phyloP scores from a whole-genome alignment of 78 protist species.

The Carpediemonas membranifera region DNA sequence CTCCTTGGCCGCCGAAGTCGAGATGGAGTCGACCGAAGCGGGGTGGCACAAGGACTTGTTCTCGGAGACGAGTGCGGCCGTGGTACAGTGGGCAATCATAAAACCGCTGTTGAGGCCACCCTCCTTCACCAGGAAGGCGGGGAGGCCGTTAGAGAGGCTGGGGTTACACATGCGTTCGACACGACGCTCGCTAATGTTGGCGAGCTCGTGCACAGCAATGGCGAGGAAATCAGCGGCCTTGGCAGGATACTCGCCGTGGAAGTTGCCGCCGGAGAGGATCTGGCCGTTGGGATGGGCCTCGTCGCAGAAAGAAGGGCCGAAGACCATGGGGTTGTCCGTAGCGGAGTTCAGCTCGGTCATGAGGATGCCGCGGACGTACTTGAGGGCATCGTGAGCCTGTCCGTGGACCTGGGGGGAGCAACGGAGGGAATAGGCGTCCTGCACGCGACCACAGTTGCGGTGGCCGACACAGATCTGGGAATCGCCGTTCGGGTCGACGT shows the following conservation, averaged over 20 bases:
- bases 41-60: conserved; percentile 74
- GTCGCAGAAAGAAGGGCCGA: conserved; percentile 13
- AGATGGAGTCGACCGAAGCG: conserved; percentile 55
- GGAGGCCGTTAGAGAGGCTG: conserved; percentile 5
- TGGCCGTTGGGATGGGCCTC: not conserved
- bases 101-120: conserved; percentile 67
- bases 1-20: conserved; percentile 65
- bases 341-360: conserved; percentile 69
- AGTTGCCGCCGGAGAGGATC: conserved; percentile 68
- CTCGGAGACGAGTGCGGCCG: conserved; percentile 68
- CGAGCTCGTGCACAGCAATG: conserved; percentile 61
- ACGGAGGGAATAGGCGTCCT: conserved; percentile 73
- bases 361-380: conserved; percentile 45
- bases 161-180: conserved; percentile 61
- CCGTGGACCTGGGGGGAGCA: conserved; percentile 70
- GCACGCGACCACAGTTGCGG: conserved; percentile 54
- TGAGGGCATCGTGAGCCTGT: conserved; percentile 43
- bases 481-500: not conserved
- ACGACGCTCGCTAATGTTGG: conserved; percentile 64
- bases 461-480: conserved; percentile 45
- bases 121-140: not conserved
- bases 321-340: conserved; percentile 86
- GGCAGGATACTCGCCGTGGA: conserved; percentile 74
- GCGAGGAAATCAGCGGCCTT: conserved; percentile 57
- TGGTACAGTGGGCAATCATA: conserved; percentile 81